Conservation (phyloP, 2,329 filamentous ascomycete species). For the Pyricularia sp. region DNA sequence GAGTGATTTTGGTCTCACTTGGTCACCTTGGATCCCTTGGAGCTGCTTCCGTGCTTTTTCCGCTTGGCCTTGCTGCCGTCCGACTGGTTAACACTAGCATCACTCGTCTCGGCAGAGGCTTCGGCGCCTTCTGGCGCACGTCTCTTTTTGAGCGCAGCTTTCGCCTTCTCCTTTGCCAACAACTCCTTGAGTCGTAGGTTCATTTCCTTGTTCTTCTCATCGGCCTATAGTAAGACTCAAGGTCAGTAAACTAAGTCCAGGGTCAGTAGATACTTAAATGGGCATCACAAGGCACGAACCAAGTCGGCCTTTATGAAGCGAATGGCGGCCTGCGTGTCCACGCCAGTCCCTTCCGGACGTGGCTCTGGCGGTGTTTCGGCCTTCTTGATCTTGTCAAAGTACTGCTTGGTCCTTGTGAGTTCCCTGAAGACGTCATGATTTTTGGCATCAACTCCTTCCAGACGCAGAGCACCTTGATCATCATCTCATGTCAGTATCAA, state of each 20-base stretch:
- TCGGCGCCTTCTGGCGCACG: constrained; percentile 15
- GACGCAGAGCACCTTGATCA: constrained; percentile 57
- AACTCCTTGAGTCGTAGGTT: constrained; percentile 44
- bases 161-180: constrained; percentile 46
- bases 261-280: not conserved
- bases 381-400: constrained; percentile 84
- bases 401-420: constrained; percentile 77
- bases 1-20: not conserved
- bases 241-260: not conserved
- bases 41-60: constrained; percentile 2
- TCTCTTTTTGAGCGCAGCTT: constrained; percentile 36
- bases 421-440: constrained; percentile 79
- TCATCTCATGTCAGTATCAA: not conserved
- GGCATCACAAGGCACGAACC: constrained; percentile 31
- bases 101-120: constrained; percentile 1
- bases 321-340: constrained; percentile 69
- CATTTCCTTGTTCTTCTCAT: constrained; percentile 44
- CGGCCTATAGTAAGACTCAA: constrained; percentile 23
- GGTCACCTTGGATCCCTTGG: not conserved
- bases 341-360: constrained; percentile 28
- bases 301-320: constrained; percentile 78
- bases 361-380: constrained; percentile 54
- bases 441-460: constrained; percentile 74
- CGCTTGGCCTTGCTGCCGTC: constrained; percentile 4
- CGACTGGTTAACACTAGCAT: constrained; percentile 1